Evolutionary conservation across 108 stramenopile species (phyloP).

Genomic region (Aurantiochytrium sp.): DNA sequence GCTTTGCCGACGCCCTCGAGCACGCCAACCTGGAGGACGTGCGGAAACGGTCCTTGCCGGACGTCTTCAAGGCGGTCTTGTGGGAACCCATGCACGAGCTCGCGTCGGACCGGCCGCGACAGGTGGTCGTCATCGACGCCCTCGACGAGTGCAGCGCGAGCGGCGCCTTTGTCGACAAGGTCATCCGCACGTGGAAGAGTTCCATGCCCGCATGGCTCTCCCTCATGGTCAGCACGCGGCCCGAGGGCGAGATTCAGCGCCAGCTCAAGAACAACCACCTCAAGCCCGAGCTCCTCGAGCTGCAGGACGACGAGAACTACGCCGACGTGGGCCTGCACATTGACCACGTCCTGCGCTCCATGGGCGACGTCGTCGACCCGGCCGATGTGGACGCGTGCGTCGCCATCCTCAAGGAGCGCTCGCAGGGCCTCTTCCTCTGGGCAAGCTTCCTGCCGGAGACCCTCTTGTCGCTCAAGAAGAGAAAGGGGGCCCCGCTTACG

Average conservation of each 20-base stretch:
- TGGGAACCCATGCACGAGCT: background rate
- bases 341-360: background rate
- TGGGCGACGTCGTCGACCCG: background rate
- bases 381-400: background rate
- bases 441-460: background rate
- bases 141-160: background rate
- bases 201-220: background rate
- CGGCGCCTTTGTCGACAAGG: background rate
- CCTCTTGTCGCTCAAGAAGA: background rate
- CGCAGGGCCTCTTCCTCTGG: background rate
- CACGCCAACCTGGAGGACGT: background rate
- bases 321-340: background rate
- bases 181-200: background rate
- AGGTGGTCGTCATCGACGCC: background rate
- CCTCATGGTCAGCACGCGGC: background rate
- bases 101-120: background rate
- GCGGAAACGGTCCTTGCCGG: background rate
- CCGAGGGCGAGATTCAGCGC: background rate
- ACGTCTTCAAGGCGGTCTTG: background rate
- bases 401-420: background rate
- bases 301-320: background rate
- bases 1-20: background rate
- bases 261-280: background rate
- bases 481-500: background rate
- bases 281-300: background rate